Evolutionary conservation across 1,284 basidiomycete species (phyloP).

Genomic region (Megacollybia platyphylla): DNA sequence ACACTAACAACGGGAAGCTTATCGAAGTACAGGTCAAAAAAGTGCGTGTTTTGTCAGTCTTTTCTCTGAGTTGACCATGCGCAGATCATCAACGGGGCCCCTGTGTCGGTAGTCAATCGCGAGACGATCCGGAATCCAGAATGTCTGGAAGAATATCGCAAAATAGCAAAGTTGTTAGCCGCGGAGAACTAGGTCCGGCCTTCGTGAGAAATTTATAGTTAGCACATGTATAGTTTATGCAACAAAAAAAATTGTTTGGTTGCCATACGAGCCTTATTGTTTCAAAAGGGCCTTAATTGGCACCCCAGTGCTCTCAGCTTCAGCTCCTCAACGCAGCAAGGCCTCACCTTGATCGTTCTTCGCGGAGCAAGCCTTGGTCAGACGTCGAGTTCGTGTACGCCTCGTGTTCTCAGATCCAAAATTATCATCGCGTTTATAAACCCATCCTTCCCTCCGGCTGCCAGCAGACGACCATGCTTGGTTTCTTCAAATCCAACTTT

Average conservation of each 20-base stretch:
- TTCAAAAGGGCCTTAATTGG: constrained; percentile 9
- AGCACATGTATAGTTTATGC: neutral
- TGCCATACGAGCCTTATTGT: neutral
- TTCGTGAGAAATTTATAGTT: too few relatives aligned
- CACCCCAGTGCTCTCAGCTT: too few relatives aligned
- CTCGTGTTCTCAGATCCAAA: constrained; percentile 27
- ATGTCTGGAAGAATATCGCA: constrained; percentile 54
- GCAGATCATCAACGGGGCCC: constrained; percentile 75
- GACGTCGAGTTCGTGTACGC: constrained; percentile 21
- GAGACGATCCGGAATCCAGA: constrained; percentile 71
- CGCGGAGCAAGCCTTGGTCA: constrained; percentile 5
- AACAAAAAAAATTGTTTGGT: neutral
- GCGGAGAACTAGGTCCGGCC: too few relatives aligned
- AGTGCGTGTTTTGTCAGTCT: constrained; percentile 21
- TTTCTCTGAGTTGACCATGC: constrained; percentile 8
- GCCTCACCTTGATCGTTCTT: constrained; percentile 13
- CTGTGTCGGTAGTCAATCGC: constrained; percentile 57
- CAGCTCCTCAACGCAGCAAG: too few relatives aligned
- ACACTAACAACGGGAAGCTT: constrained; percentile 79
- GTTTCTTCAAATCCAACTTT: constrained; percentile 24
- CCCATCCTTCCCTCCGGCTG: too few relatives aligned
- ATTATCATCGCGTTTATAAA: constrained; percentile 25
- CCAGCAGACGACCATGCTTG: constrained; percentile 23
- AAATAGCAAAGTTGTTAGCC: constrained; percentile 35
- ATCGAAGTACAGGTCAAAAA: constrained; percentile 80